Evolutionary conservation across 495 filamentous ascomycete species (phyloP).

Genomic region (Tuber borchii): DNA sequence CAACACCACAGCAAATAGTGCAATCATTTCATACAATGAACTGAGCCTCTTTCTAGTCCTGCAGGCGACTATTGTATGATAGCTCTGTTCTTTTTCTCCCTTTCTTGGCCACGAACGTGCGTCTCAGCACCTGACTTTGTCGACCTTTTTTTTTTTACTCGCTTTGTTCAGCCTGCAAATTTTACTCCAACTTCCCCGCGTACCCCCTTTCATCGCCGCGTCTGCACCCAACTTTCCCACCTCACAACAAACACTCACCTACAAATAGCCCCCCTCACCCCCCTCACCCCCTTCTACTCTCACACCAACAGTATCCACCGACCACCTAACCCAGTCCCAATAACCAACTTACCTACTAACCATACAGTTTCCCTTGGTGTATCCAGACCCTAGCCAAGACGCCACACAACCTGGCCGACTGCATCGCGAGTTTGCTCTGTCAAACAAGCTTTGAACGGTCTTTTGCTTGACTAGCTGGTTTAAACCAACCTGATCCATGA

Average conservation of each 20-base stretch:
- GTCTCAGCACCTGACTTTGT: neutral
- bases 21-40: neutral
- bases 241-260: neutral
- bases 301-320: neutral
- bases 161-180: neutral
- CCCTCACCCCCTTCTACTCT: neutral
- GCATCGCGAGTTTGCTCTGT: neutral
- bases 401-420: neutral
- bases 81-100: neutral
- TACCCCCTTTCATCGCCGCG: neutral
- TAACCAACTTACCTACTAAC: conserved; percentile 5
- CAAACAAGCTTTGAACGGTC: neutral
- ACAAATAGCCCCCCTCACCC: neutral
- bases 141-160: neutral
- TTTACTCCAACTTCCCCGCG: neutral
- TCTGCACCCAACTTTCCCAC: neutral
- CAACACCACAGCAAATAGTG: neutral
- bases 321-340: conserved; percentile 2
- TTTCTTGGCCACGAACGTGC: neutral
- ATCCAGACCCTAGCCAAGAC: neutral
- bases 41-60: neutral
- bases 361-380: neutral
- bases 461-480: neutral
- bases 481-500: conserved; percentile 19
- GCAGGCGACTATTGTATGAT: neutral